phyloP scores from a whole-genome alignment of 2,329 filamentous ascomycete species.

The Cercospora sp. region DNA sequence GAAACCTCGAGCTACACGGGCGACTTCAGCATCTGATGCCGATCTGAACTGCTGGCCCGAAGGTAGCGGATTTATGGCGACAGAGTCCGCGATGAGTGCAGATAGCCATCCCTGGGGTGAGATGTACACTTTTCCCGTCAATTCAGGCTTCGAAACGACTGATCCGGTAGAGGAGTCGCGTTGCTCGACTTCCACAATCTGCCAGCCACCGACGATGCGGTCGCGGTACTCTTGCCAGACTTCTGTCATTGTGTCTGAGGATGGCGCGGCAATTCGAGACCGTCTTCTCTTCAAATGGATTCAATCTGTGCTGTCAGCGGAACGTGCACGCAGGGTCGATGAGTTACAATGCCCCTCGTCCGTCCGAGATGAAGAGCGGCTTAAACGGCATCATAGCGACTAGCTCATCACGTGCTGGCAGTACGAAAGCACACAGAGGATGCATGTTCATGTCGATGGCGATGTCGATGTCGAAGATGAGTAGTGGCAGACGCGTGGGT shows the following conservation, averaged over 20 bases:
- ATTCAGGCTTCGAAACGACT: constrained; percentile 12
- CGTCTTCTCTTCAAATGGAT: not conserved
- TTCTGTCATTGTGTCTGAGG: constrained; percentile 8
- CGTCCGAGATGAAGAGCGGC: not conserved
- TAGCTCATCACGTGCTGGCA: not conserved
- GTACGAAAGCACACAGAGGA: not conserved
- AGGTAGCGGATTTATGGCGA: constrained; percentile 22
- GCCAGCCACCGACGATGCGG: constrained; percentile 31
- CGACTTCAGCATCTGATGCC: constrained; percentile 28
- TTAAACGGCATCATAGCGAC: not conserved
- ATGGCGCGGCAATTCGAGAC: not conserved
- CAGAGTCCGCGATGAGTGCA: constrained; percentile 28
- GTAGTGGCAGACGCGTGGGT: not conserved
- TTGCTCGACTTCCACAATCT: constrained; percentile 30
- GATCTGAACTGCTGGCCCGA: constrained; percentile 22
- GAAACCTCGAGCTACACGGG: constrained; percentile 27
- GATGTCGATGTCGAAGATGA: not conserved
- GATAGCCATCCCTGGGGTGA: constrained; percentile 28
- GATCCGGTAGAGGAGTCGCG: constrained; percentile 13
- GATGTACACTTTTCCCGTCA: constrained; percentile 30
- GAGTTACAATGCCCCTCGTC: not conserved
- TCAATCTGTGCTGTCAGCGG: not conserved
- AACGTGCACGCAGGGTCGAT: not conserved
- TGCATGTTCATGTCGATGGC: not conserved
- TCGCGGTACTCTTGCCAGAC: constrained; percentile 28